Evolutionary conservation across 1,284 basidiomycete species (phyloP).

Genomic region (Ustilago tritici): DNA sequence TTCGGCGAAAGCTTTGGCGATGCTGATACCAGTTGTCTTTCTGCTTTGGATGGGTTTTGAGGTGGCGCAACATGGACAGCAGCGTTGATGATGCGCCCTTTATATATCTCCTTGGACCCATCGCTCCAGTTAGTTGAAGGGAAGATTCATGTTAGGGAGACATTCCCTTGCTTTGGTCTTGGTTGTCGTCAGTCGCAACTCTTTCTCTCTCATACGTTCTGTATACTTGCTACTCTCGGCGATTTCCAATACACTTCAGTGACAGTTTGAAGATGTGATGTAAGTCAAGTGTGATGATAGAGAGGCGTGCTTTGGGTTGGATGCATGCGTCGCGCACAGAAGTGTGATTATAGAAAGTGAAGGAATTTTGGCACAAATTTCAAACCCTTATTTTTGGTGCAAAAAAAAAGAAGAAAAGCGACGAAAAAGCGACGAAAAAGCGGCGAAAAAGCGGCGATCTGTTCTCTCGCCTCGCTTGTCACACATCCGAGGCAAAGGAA

Average conservation of each 20-base stretch:
- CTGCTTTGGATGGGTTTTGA: constrained; percentile 47
- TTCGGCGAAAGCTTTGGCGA: constrained; percentile 52
- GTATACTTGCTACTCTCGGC: neutral
- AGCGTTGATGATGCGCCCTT: constrained; percentile 10
- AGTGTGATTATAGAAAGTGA: constrained; percentile 6
- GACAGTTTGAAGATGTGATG: too few relatives aligned
- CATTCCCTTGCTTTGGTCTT: neutral
- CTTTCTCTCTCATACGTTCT: neutral
- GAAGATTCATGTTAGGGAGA: too few relatives aligned
- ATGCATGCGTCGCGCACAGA: neutral
- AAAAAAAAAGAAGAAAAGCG: neutral
- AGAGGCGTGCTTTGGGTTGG: neutral
- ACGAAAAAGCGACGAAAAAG: neutral
- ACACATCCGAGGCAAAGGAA: neutral
- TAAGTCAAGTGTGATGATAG: neutral
- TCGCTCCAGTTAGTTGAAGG: too few relatives aligned
- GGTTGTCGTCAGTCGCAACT: neutral
- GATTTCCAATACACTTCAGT: too few relatives aligned
- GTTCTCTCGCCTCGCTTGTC: constrained; percentile 1
- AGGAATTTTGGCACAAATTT: neutral
- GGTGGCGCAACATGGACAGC: constrained; percentile 4
- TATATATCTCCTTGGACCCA: neutral
- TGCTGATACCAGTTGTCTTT: constrained; percentile 42
- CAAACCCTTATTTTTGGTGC: neutral
- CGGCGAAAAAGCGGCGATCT: neutral